Percentiles rank a stretch among this genome's conserved stretches.
phyloP scores from a whole-genome alignment of 2,329 filamentous ascomycete species.

The Fusarium dimerum region DNA sequence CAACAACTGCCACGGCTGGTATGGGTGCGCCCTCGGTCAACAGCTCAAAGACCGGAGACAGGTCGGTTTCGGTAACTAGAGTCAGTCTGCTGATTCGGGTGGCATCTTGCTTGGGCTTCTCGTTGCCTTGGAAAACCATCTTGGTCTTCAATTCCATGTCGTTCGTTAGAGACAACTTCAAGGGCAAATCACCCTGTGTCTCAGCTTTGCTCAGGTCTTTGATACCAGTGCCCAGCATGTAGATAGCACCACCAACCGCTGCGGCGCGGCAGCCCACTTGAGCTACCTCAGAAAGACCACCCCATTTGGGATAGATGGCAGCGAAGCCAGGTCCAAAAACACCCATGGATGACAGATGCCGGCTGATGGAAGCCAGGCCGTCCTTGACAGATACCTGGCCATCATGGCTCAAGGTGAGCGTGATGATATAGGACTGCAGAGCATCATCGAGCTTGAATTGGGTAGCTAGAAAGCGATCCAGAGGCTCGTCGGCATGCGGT shows the following conservation, averaged over 20 bases:
- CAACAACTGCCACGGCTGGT: conserved; percentile 72
- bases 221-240: conserved; percentile 78
- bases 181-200: conserved; percentile 25
- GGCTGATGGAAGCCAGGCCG: conserved; percentile 72
- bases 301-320: conserved; percentile 90
- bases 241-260: conserved; percentile 88
- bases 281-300: conserved; percentile 81
- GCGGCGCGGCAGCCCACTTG: conserved; percentile 90
- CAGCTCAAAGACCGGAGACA: conserved; percentile 68
- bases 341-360: conserved; percentile 84
- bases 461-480: conserved; percentile 60
- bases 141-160: conserved; percentile 58
- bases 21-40: conserved; percentile 73
- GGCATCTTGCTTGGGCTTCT: conserved; percentile 28
- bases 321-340: conserved; percentile 87
- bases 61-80: conserved; percentile 66
- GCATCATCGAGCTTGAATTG: conserved; percentile 69
- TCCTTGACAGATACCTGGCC: conserved; percentile 61
- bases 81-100: conserved; percentile 60
- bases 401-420: conserved; percentile 75
- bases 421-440: conserved; percentile 61
- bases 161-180: conserved; percentile 56
- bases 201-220: conserved; percentile 32
- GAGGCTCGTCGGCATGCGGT: conserved; percentile 51
- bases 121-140: conserved; percentile 50